Conservation (phyloP, 2,329 filamentous ascomycete genomes). For the Trichoderma atrobrunneum region DNA sequence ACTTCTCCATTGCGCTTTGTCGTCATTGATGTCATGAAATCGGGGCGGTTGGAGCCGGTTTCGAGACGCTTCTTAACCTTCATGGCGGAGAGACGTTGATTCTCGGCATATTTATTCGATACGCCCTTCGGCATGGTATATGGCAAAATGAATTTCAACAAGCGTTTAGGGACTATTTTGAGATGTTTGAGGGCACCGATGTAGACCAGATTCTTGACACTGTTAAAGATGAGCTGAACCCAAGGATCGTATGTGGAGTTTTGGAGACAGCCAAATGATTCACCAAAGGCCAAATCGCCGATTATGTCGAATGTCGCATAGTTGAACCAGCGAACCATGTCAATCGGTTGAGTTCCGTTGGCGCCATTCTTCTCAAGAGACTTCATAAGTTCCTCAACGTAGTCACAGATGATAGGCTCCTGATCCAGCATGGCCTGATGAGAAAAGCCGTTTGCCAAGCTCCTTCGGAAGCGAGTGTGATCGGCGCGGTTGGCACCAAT, state of each 20-base stretch:
- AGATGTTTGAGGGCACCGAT: background rate
- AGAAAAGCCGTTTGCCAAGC: slow-evolving; percentile 31
- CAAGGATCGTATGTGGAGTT: slow-evolving; percentile 27
- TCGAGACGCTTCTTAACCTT: slow-evolving; percentile 16
- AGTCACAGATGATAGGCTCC: slow-evolving; percentile 29
- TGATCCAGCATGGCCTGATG: slow-evolving; percentile 32
- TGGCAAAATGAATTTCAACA: background rate
- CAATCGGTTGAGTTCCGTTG: slow-evolving; percentile 17
- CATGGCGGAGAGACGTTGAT: background rate
- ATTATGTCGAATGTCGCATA: slow-evolving; percentile 33
- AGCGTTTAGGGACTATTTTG: background rate
- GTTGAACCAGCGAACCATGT: slow-evolving; percentile 31
- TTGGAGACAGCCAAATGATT: slow-evolving; percentile 30
- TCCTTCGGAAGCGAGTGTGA: slow-evolving; percentile 26
- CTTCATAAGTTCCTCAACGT: slow-evolving; percentile 29
- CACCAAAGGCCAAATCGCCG: slow-evolving; percentile 31
- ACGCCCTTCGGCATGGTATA: background rate
- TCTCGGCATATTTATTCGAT: background rate
- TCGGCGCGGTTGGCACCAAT: slow-evolving; percentile 22
- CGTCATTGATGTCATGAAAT: slow-evolving; percentile 17
- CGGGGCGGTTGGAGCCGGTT: background rate
- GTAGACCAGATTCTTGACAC: slow-evolving; percentile 8
- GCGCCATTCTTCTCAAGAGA: slow-evolving; percentile 22
- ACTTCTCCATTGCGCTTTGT: slow-evolving; percentile 5
- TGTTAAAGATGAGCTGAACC: slow-evolving; percentile 26